A percentile compares a stretch with the other conserved stretches of the same genome.
Conservation (phyloP, 2,329 filamentous ascomycete genomes). For the Cytospora leucostoma region DNA sequence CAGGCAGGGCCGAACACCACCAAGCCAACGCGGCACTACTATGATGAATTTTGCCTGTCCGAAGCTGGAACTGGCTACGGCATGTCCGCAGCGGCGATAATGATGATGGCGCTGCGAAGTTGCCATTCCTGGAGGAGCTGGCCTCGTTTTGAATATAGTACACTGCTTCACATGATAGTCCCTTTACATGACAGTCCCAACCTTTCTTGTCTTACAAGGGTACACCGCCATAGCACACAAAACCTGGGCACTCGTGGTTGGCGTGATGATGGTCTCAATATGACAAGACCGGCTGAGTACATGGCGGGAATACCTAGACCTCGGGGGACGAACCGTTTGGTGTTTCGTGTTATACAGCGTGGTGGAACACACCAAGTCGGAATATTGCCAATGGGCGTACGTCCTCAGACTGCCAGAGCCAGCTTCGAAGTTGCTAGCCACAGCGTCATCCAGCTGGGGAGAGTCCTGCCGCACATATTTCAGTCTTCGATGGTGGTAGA, state of each 20-base stretch:
- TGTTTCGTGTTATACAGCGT: not conserved
- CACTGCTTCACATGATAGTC: constrained; percentile 5
- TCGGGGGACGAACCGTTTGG: not conserved
- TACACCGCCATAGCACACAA: not conserved
- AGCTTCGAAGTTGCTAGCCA: not conserved
- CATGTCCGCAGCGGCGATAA: not conserved
- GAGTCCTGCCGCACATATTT: not conserved
- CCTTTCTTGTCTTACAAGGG: not conserved
- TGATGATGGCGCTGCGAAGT: not conserved
- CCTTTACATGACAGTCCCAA: not conserved
- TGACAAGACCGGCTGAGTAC: not conserved
- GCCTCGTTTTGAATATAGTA: constrained; percentile 16
- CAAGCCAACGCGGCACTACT: not conserved
- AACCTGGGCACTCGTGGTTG: not conserved
- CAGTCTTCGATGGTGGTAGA: not conserved
- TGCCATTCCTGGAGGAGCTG: constrained; percentile 1
- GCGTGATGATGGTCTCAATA: not conserved
- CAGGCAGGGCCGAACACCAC: not conserved
- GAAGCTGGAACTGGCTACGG: not conserved
- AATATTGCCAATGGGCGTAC: not conserved
- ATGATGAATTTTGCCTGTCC: not conserved
- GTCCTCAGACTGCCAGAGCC: not conserved
- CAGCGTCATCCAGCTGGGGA: not conserved
- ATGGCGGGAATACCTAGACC: not conserved
- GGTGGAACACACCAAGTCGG: not conserved